phyloP scores from a whole-genome alignment of 345 rosid genomes.

The Euphorbia tirucalli region DNA sequence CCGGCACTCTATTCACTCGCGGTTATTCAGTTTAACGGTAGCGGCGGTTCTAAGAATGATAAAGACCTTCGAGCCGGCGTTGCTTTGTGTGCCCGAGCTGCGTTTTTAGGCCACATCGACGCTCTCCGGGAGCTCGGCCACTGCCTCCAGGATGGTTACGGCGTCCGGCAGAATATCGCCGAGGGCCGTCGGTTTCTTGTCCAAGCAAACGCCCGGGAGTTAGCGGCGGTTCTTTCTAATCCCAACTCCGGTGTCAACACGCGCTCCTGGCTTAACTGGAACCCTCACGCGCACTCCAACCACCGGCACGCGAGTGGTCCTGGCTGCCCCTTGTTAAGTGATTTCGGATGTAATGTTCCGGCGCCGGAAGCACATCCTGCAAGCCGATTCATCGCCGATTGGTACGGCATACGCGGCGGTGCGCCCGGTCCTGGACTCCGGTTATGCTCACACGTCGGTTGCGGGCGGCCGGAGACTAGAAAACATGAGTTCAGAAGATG shows the following conservation, averaged over 20 bases:
- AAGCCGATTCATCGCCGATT: constrained; percentile 66
- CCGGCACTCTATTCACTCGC: constrained; percentile 80
- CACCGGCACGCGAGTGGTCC: constrained; percentile 32
- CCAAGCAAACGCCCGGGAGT: constrained; percentile 93
- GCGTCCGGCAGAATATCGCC: constrained; percentile 75
- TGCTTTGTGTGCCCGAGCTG: constrained; percentile 88
- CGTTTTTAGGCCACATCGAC: constrained; percentile 83
- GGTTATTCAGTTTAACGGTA: constrained; percentile 93
- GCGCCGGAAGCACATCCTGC: constrained; percentile 85
- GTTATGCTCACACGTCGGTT: constrained; percentile 73
- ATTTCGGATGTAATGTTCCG: constrained; percentile 98
- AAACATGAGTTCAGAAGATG: constrained; percentile 90
- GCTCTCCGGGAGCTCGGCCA: constrained; percentile 97
- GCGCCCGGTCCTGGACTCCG: constrained; percentile 54
- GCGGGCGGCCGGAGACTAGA: constrained; percentile 93
- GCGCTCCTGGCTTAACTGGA: constrained; percentile 56
- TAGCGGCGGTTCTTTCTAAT: constrained; percentile 61
- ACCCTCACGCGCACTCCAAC: constrained; percentile 36
- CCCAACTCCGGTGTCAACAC: constrained; percentile 19
- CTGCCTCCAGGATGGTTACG: constrained; percentile 96
- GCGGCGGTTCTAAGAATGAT: constrained; percentile 91
- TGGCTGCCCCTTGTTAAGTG: constrained; percentile 77
- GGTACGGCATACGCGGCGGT: constrained; percentile 52
- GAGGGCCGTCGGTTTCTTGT: constrained; percentile 91
- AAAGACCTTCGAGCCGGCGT: constrained; percentile 93